Percentiles rank a stretch among this genome's conserved stretches.
phyloP scores from a whole-genome alignment of 1,139 yeast genomes.

The Debaryomycetaceae sp. region DNA sequence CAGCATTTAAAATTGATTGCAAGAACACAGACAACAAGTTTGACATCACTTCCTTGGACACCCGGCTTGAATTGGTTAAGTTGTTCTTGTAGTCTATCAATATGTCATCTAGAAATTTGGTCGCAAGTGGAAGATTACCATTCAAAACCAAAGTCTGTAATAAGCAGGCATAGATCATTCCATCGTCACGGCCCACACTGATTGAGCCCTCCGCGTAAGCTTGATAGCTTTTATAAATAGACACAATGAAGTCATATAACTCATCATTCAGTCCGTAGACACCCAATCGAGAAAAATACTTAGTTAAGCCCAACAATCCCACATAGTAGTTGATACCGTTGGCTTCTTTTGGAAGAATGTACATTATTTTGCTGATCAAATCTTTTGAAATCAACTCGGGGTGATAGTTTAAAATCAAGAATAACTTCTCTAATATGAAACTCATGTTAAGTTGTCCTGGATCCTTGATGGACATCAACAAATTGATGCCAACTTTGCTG shows the following conservation, averaged over 20 bases:
- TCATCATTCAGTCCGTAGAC: conserved; percentile 14
- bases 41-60: conserved; percentile 25
- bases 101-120: conserved; percentile 51
- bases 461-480: conserved; percentile 45
- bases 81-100: conserved; percentile 27
- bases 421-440: conserved; percentile 23
- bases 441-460: conserved; percentile 24
- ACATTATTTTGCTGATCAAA: conserved; percentile 17
- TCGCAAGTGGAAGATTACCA: conserved; percentile 47
- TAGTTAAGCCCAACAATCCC: conserved; percentile 21
- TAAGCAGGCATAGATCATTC: conserved; percentile 42
- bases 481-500: conserved; percentile 59
- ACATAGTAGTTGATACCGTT: conserved; percentile 10
- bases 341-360: not conserved
- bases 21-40: conserved; percentile 31
- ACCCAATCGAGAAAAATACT: conserved; percentile 16
- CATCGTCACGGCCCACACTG: not conserved
- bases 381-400: conserved; percentile 26
- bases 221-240: conserved; percentile 24
- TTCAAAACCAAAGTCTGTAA: conserved; percentile 51
- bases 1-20: conserved; percentile 18
- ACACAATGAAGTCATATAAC: conserved; percentile 25
- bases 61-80: conserved; percentile 11
- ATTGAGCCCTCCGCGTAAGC: not conserved
- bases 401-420: conserved; percentile 21